These are phyloP conservation scores for Phytophthora agathidicida DNA, from an alignment of 352 stramenopile species.

Conservation along the genomic window DNA sequence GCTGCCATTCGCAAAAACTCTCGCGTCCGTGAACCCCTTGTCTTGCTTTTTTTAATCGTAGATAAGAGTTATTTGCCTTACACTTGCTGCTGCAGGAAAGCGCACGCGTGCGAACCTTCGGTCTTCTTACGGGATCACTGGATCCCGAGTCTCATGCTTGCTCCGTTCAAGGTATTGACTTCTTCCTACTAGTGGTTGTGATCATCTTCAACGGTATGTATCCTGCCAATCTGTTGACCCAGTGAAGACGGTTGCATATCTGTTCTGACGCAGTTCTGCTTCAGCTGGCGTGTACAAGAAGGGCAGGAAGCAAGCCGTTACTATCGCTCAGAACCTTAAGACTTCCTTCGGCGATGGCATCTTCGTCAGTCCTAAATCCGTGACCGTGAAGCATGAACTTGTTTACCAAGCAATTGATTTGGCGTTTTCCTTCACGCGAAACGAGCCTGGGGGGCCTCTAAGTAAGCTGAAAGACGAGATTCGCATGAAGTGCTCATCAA, in stretches of 20 bases:
- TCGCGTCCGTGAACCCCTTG: slow-evolving; percentile 28
- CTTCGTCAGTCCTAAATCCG: slow-evolving; percentile 55
- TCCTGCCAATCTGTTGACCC: not conserved
- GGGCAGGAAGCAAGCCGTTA: slow-evolving; percentile 64
- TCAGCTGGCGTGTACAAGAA: slow-evolving; percentile 73
- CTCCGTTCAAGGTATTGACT: slow-evolving; percentile 75
- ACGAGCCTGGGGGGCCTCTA: slow-evolving; percentile 44
- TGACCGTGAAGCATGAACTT: slow-evolving; percentile 61
- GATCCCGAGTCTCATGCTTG: slow-evolving; percentile 80
- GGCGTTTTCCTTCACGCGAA: slow-evolving; percentile 70
- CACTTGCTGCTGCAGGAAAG: slow-evolving; percentile 49
- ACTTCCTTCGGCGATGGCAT: slow-evolving; percentile 73
- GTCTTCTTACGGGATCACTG: slow-evolving; percentile 69
- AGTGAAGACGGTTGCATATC: not conserved
- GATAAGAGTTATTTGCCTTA: no score
- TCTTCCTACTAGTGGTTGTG: slow-evolving; percentile 78
- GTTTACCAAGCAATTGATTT: slow-evolving; percentile 75
- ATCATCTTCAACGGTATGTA: slow-evolving; percentile 78
- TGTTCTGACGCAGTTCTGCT: slow-evolving; percentile 7
- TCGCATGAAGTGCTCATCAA: slow-evolving; percentile 34
- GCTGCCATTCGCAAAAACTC: slow-evolving; percentile 73
- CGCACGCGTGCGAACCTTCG: slow-evolving; percentile 68
- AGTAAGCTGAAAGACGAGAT: slow-evolving; percentile 69
- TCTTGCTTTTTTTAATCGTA: not conserved
- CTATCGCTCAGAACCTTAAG: slow-evolving; percentile 76